Evolutionary conservation across 2,329 filamentous ascomycete species (phyloP).

Genomic region (Fusarium sp.): DNA sequence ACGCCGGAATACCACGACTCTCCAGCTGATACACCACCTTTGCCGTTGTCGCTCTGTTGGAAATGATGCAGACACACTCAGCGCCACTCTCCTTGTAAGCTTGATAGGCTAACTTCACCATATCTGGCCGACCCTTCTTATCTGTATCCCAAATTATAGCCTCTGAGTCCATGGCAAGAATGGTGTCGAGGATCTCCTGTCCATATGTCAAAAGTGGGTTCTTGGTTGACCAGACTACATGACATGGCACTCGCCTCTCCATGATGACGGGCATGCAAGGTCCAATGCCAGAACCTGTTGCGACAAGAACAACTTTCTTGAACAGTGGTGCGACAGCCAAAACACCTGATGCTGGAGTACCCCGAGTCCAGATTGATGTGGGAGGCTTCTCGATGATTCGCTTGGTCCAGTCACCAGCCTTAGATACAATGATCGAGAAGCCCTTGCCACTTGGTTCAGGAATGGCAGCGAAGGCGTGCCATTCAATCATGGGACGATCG

Average conservation of each 20-base stretch:
- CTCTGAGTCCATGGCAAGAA: constrained; percentile 24
- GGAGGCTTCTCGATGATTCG: constrained; percentile 70
- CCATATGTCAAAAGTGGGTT: constrained; percentile 35
- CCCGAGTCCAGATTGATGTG: constrained; percentile 70
- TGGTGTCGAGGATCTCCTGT: constrained; percentile 24
- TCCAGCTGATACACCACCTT: constrained; percentile 74
- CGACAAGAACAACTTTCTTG: constrained; percentile 39
- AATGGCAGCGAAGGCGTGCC: constrained; percentile 78
- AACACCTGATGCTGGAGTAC: constrained; percentile 68
- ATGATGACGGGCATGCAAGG: constrained; percentile 36
- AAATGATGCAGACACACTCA: constrained; percentile 76
- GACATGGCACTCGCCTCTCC: constrained; percentile 35
- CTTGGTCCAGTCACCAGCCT: constrained; percentile 77
- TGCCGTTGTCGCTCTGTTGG: constrained; percentile 71
- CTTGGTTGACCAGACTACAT: constrained; percentile 38
- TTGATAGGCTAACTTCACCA: constrained; percentile 57
- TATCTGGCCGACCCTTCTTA: constrained; percentile 64
- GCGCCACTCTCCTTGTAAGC: constrained; percentile 63
- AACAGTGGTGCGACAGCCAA: constrained; percentile 33
- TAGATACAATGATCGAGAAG: constrained; percentile 74
- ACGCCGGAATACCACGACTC: constrained; percentile 70
- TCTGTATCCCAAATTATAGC: constrained; percentile 66
- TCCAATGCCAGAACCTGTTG: constrained; percentile 37
- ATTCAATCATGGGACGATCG: constrained; percentile 71
- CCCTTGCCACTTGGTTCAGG: constrained; percentile 63